These are phyloP conservation scores for Arthroderma uncinatum DNA, from an alignment of 2,329 filamentous ascomycete genomes.

Conservation along the genomic window DNA sequence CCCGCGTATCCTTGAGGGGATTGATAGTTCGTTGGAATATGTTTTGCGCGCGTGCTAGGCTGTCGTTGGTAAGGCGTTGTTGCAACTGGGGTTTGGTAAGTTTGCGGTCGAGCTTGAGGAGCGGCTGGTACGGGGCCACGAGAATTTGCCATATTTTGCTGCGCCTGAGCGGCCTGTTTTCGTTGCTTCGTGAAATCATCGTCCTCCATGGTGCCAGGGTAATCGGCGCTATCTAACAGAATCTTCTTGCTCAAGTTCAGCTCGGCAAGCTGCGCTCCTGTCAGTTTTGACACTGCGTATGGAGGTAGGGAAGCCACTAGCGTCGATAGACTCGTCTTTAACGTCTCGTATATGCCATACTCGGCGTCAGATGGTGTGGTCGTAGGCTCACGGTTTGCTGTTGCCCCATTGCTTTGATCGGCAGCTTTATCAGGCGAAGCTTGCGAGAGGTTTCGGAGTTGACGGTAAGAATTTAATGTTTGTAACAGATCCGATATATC, in stretches of 20 bases:
- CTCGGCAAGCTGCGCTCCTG: constrained; percentile 74
- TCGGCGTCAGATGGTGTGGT: constrained; percentile 46
- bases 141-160: constrained; percentile 22
- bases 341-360: constrained; percentile 53
- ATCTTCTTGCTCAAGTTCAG: constrained; percentile 72
- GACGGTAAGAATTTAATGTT: constrained; percentile 52
- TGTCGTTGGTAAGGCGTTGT: constrained; percentile 23
- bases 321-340: constrained; percentile 63
- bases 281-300: constrained; percentile 73
- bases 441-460: constrained; percentile 43
- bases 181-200: constrained; percentile 54
- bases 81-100: constrained; percentile 24
- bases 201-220: constrained; percentile 71
- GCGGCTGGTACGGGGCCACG: constrained; percentile 26
- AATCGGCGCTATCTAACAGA: constrained; percentile 59
- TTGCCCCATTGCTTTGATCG: constrained; percentile 22
- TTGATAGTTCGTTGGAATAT: constrained; percentile 22
- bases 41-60: constrained; percentile 19
- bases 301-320: constrained; percentile 68
- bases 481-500: constrained; percentile 51
- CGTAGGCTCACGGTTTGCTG: constrained; percentile 19
- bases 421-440: not conserved
- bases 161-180: constrained; percentile 27
- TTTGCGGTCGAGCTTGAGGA: constrained; percentile 18
- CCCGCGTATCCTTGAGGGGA: constrained; percentile 23